Percentiles rank a stretch among this genome's conserved stretches.
phyloP scores from a whole-genome alignment of 495 filamentous ascomycete species.

The Penicillium cinerascens region DNA sequence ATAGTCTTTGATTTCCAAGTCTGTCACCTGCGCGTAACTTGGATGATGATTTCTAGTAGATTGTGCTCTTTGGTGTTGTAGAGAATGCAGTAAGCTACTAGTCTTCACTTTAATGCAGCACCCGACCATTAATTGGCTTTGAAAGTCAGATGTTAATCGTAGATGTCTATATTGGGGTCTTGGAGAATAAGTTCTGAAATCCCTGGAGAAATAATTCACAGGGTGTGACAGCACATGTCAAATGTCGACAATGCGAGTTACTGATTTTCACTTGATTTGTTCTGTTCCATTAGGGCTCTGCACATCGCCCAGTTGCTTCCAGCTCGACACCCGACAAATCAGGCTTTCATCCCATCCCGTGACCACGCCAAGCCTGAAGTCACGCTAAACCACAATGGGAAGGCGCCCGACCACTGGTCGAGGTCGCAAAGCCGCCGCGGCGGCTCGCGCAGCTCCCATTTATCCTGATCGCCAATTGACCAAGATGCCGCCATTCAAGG shows the following conservation, averaged over 20 bases:
- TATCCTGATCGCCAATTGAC: constrained; percentile 3
- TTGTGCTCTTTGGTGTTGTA: background rate
- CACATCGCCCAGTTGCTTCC: too few species aligned
- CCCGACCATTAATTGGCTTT: too few species aligned
- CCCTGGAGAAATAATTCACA: background rate
- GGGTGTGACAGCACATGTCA: background rate
- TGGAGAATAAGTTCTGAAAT: background rate
- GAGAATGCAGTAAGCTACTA: too few species aligned
- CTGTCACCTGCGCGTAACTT: background rate
- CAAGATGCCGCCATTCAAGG: constrained; percentile 69
- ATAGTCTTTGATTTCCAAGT: background rate
- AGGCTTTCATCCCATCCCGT: constrained; percentile 4
- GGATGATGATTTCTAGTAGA: background rate
- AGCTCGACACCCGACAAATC: too few species aligned
- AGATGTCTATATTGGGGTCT: too few species aligned
- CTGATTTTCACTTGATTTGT: background rate
- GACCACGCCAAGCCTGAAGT: background rate
- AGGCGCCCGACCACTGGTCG: background rate
- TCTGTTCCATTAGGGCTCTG: too few species aligned
- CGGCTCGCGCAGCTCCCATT: background rate
- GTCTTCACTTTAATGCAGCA: too few species aligned
- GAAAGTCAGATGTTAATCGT: too few species aligned
- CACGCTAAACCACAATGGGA: constrained; percentile 20
- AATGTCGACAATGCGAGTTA: background rate
- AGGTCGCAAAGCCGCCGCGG: background rate